Conservation (phyloP, 1,284 basidiomycete genomes). For the Vanrija sp. region DNA sequence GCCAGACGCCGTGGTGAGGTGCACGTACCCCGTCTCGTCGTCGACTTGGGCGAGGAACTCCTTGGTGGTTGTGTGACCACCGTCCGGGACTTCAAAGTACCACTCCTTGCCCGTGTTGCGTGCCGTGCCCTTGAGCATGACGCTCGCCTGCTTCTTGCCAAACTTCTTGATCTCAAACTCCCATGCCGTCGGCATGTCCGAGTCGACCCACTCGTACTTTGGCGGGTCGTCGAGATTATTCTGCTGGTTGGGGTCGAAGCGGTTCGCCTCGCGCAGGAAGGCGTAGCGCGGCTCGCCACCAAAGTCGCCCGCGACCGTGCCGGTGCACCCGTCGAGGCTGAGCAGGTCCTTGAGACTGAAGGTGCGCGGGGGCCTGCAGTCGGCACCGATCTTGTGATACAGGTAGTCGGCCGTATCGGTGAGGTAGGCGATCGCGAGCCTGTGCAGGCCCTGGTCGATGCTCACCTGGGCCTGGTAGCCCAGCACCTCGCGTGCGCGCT, state of each 20-base stretch:
- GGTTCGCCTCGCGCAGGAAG: slow-evolving; percentile 1
- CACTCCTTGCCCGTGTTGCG: neutral
- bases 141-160: neutral
- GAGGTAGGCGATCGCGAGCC: slow-evolving; percentile 15
- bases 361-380: neutral
- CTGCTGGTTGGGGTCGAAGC: slow-evolving; percentile 4
- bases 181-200: slow-evolving; percentile 22
- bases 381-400: slow-evolving; percentile 1
- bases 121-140: neutral
- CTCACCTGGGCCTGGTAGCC: slow-evolving; percentile 20
- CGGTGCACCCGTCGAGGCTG: slow-evolving; percentile 23
- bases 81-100: slow-evolving; percentile 2
- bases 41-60: slow-evolving; percentile 6
- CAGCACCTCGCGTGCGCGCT: slow-evolving; percentile 11
- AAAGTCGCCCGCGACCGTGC: slow-evolving; percentile 13
- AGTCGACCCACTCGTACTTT: slow-evolving; percentile 20
- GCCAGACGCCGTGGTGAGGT: neutral
- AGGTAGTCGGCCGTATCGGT: slow-evolving; percentile 10
- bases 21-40: slow-evolving; percentile 9
- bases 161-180: slow-evolving; percentile 14
- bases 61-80: neutral
- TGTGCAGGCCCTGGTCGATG: slow-evolving; percentile 22
- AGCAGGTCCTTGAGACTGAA: slow-evolving; percentile 15
- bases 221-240: neutral
- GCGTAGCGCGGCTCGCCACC: slow-evolving; percentile 14